A percentile compares a stretch with the other conserved stretches of the same genome.
These are phyloP conservation scores for Apiospora saccharicola DNA, from an alignment of 2,329 filamentous ascomycete species.

Conservation along the genomic window DNA sequence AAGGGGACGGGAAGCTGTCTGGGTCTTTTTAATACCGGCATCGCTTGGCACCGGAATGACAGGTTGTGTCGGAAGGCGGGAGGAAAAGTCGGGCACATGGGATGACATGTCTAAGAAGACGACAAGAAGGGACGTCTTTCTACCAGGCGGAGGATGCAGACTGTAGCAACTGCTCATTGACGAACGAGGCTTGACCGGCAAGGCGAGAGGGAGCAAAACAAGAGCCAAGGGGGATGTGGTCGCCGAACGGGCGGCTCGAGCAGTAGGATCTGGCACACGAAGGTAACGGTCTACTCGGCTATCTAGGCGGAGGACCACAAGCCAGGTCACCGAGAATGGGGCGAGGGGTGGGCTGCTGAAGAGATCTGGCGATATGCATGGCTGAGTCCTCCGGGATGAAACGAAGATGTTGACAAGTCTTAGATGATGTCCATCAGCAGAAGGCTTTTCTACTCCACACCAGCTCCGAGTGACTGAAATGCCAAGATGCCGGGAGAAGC, in stretches of 20 bases:
- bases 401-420: slow-evolving; percentile 19
- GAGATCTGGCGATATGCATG: slow-evolving; percentile 15
- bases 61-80: slow-evolving; percentile 4
- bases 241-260: slow-evolving; percentile 8
- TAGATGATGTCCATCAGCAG: not conserved
- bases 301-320: slow-evolving; percentile 22
- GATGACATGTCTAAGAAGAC: slow-evolving; percentile 20
- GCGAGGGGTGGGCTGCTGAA: not conserved
- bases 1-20: not conserved
- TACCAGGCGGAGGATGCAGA: not conserved
- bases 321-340: slow-evolving; percentile 6
- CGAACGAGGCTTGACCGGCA: slow-evolving; percentile 13
- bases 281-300: slow-evolving; percentile 23
- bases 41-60: not conserved
- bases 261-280: slow-evolving; percentile 9
- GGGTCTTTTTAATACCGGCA: not conserved
- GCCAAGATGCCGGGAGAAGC: slow-evolving; percentile 18
- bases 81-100: slow-evolving; percentile 12
- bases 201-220: not conserved
- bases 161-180: not conserved
- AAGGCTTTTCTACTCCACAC: not conserved
- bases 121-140: not conserved
- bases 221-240: not conserved
- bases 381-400: slow-evolving; percentile 9
- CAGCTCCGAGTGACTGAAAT: not conserved